Evolutionary conservation across 148 eudicot species (phyloP), one percentile per base, ranked within the genome.

Genomic region (Rhododendron vialii): DNA sequence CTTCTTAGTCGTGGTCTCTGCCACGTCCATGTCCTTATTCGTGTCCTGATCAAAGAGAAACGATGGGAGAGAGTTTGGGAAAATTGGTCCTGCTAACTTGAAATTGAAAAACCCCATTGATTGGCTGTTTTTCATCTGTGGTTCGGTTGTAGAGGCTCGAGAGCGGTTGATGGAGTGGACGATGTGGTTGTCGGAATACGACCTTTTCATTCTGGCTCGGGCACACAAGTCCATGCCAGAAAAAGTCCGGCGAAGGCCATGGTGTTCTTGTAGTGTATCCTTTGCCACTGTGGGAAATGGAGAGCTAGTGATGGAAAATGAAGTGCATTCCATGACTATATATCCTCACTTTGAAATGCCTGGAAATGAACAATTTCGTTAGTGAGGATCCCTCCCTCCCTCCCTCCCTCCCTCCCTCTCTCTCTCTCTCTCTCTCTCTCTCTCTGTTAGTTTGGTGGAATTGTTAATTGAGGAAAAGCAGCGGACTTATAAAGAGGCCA

Each of bases 181-280:
- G 1, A 95, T 82, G 84, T 89, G 86, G 91, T 92, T 90, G 81
- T 95, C 96, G 1, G 94, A 94, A 86, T 65, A 85, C 3, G 94
- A 91, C 85, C 90, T 90, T 71, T 71, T 86, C 33, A 93, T 86
- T 80, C 83, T 82, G 10, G 91, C 85, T 35, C 83, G 85, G 73
- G 83, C 67, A 30, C 88, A 84, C 51, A 93, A 76, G 12, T 90
- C 87, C 43, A 86, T 88, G 14, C 86, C 57, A 4, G 94, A 93
- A 13, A 87, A 38, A 36, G 92, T 88, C 26, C 89, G 86, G 15
- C 86, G 82, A 63, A 89, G 87, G 74, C 82, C 59, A 13, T 26
- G 36, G 3, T 76, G 75, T 84, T 86, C 92, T 13, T 88, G 88
- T 24, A 86, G 18, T 30, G 88, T 69, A 65, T 86, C 87, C 45